Percentiles rank a stretch among this genome's conserved stretches.
Evolutionary conservation across 2,329 filamentous ascomycete species (phyloP).

Genomic region (Dactylellina leptospora): DNA sequence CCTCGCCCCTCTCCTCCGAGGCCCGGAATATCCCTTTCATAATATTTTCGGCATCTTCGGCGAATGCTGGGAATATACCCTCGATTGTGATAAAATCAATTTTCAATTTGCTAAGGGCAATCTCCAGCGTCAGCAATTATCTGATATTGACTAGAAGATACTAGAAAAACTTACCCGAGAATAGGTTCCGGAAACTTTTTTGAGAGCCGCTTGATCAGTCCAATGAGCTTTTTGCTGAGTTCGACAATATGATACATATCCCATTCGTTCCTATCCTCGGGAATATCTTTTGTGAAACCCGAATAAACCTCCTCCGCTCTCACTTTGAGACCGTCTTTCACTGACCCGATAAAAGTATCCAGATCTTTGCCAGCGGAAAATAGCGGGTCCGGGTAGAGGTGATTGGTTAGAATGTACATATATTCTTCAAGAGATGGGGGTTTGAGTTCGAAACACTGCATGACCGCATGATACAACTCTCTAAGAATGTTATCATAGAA

Average conservation of each 20-base stretch:
- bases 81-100: conserved; percentile 67
- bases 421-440: conserved; percentile 80
- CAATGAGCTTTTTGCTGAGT: conserved; percentile 84
- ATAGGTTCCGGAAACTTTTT: conserved; percentile 76
- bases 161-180: conserved; percentile 52
- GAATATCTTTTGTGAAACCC: conserved; percentile 80
- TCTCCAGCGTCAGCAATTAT: conserved; percentile 1
- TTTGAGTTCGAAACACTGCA: conserved; percentile 89
- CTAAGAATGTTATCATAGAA: conserved; percentile 84
- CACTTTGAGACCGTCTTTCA: conserved; percentile 75
- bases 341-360: conserved; percentile 74
- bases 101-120: conserved; percentile 62
- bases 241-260: conserved; percentile 90
- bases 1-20: conserved; percentile 73
- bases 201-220: conserved; percentile 84
- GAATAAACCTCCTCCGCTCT: conserved; percentile 83
- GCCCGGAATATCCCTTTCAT: conserved; percentile 80
- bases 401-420: conserved; percentile 80
- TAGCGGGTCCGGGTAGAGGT: conserved; percentile 79
- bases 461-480: conserved; percentile 86
- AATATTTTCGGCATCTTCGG: conserved; percentile 85
- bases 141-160: not conserved
- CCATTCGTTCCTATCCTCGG: conserved; percentile 82
- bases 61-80: conserved; percentile 87
- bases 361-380: conserved; percentile 75